Evolutionary conservation across 495 filamentous ascomycete genomes (phyloP).

Genomic region (Bombardia bombarda): DNA sequence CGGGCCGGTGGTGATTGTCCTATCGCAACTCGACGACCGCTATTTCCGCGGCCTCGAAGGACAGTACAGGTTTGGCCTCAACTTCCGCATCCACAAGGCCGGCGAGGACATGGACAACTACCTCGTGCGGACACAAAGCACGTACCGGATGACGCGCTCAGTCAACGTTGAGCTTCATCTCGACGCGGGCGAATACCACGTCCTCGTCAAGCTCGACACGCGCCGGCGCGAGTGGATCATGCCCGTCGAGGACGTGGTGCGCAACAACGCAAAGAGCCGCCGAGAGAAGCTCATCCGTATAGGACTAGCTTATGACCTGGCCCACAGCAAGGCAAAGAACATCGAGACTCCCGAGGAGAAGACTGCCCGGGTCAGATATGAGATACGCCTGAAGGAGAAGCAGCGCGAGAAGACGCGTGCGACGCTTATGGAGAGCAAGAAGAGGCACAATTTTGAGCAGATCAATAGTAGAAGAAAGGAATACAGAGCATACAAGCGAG

Average conservation of each 20-base stretch:
- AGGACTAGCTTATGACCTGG: constrained; percentile 75
- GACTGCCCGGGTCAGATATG: constrained; percentile 32
- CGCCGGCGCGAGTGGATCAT: constrained; percentile 40
- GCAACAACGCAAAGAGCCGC: constrained; percentile 48
- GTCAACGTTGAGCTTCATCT: constrained; percentile 77
- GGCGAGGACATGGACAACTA: constrained; percentile 80
- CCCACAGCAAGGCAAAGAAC: constrained; percentile 68
- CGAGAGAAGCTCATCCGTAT: constrained; percentile 80
- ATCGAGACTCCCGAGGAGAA: constrained; percentile 60
- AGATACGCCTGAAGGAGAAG: constrained; percentile 38
- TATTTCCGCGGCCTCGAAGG: constrained; percentile 81
- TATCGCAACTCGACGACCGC: constrained; percentile 76
- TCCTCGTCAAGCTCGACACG: constrained; percentile 74
- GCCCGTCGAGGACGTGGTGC: constrained; percentile 62
- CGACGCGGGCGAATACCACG: constrained; percentile 71
- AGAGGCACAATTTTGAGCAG: constrained; percentile 10
- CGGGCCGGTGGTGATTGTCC: constrained; percentile 67
- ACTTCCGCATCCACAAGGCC: constrained; percentile 76
- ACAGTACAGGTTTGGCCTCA: constrained; percentile 69
- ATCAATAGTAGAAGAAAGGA: constrained; percentile 4
- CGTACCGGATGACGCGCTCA: constrained; percentile 64
- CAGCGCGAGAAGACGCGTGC: constrained; percentile 35
- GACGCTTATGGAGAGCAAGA: constrained; percentile 19
- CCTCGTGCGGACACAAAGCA: constrained; percentile 68
- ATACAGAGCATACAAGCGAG: constrained; percentile 4